A percentile compares a stretch with the other conserved stretches of the same genome.
Conservation (phyloP, 2,329 filamentous ascomycete genomes). For the Botryotinia globosa region DNA sequence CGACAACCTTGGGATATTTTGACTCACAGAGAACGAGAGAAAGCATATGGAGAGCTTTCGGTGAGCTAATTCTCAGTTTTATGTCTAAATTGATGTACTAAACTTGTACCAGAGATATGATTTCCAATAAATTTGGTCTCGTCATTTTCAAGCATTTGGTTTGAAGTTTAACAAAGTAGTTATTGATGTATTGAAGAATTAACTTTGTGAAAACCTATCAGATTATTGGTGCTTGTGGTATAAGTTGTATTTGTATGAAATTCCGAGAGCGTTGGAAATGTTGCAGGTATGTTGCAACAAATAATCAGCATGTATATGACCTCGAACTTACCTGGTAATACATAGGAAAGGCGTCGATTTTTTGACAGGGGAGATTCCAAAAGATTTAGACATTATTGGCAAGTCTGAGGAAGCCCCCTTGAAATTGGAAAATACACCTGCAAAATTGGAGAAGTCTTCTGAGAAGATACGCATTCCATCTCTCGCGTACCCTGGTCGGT, state of each 20-base stretch:
- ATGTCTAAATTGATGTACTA: background rate
- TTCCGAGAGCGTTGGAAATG: background rate
- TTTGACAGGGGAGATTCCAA: slow-evolving; percentile 1
- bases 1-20: slow-evolving; percentile 2
- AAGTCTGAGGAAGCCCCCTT: background rate
- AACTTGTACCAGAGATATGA: background rate
- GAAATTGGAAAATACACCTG: background rate
- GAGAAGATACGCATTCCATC: background rate
- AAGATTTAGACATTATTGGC: background rate
- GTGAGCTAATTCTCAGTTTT: background rate
- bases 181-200: background rate
- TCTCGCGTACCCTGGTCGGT: background rate
- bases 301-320: background rate
- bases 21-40: background rate
- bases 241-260: background rate
- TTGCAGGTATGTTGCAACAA: background rate
- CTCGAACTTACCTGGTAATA: background rate
- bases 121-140: slow-evolving; percentile 2
- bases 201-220: background rate
- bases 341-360: background rate
- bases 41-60: background rate
- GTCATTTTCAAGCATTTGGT: background rate
- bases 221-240: background rate
- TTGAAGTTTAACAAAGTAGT: background rate
- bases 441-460: background rate